Percentiles rank a stretch among this genome's conserved stretches.
Conservation (phyloP, 2,329 filamentous ascomycete species). For the Botryotinia convoluta region DNA sequence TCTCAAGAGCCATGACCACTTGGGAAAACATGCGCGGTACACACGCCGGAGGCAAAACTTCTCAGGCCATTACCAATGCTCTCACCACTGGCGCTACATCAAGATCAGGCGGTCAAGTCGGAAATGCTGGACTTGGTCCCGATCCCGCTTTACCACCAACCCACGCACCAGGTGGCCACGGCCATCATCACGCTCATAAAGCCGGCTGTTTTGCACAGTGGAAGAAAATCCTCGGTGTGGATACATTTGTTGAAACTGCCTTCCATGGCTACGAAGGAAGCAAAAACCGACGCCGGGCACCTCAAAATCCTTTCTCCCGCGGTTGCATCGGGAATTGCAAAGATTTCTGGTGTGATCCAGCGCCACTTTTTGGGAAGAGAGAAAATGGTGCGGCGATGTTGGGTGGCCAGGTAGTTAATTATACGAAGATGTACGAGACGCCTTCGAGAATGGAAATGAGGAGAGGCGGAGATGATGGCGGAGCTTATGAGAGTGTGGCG, state of each 20-base stretch:
- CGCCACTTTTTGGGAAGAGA: slow-evolving; percentile 72
- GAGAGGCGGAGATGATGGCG: slow-evolving; percentile 25
- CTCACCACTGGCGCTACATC: slow-evolving; percentile 69
- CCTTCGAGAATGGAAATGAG: slow-evolving; percentile 45
- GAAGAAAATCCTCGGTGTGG: slow-evolving; percentile 82
- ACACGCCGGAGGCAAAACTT: slow-evolving; percentile 51
- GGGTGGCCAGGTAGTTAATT: slow-evolving; percentile 78
- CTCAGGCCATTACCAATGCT: slow-evolving; percentile 65
- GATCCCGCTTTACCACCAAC: slow-evolving; percentile 51
- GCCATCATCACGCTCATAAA: slow-evolving; percentile 47
- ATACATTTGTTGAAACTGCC: slow-evolving; percentile 90
- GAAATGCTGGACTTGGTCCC: slow-evolving; percentile 62
- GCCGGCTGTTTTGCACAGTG: slow-evolving; percentile 73
- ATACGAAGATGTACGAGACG: slow-evolving; percentile 84
- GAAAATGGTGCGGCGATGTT: slow-evolving; percentile 74
- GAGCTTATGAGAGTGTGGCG: slow-evolving; percentile 35
- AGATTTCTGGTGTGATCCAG: slow-evolving; percentile 94
- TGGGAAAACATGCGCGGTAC: slow-evolving; percentile 94
- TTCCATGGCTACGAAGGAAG: slow-evolving; percentile 63
- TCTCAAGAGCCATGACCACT: slow-evolving; percentile 89
- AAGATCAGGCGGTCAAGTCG: slow-evolving; percentile 67
- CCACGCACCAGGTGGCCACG: slow-evolving; percentile 39
- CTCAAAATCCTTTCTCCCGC: slow-evolving; percentile 76
- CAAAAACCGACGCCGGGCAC: slow-evolving; percentile 49
- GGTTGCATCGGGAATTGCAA: slow-evolving; percentile 86